A percentile compares a stretch with the other conserved stretches of the same genome.
Evolutionary conservation across 176 grass and related monocot genomes (phyloP).

Genomic region (Carex pumila): DNA sequence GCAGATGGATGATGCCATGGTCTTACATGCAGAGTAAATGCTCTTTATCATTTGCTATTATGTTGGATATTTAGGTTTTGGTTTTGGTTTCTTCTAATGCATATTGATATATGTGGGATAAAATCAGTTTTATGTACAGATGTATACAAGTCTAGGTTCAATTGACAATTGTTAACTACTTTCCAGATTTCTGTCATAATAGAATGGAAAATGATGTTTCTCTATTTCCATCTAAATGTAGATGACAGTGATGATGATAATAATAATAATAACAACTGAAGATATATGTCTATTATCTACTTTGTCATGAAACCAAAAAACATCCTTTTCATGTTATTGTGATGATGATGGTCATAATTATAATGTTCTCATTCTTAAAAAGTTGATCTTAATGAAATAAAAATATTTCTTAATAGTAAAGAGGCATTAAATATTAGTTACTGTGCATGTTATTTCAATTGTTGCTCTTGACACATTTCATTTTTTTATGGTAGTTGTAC

Average conservation of each 20-base stretch:
- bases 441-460: background rate
- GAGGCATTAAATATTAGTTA: background rate
- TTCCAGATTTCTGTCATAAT: background rate
- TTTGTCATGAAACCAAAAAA: too few relatives aligned
- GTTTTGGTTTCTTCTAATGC: background rate
- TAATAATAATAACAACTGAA: too few relatives aligned
- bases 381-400: slow-evolving; percentile 7
- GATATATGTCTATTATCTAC: too few relatives aligned
- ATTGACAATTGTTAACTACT: background rate
- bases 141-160: background rate
- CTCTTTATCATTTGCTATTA: slow-evolving; percentile 17
- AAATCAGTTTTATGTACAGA: background rate
- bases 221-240: background rate
- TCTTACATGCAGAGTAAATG: slow-evolving; percentile 97
- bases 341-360: background rate
- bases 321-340: too few relatives aligned
- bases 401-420: background rate
- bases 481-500: background rate
- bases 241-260: too few relatives aligned
- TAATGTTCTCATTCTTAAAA: background rate
- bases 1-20: slow-evolving; percentile 79
- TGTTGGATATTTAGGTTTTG: background rate
- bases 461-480: background rate
- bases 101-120: background rate
- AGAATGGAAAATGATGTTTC: background rate